Base-by-base conservation (phyloP, 768 basidiomycete genomes). In the Dioszegia crocea region DNA sequence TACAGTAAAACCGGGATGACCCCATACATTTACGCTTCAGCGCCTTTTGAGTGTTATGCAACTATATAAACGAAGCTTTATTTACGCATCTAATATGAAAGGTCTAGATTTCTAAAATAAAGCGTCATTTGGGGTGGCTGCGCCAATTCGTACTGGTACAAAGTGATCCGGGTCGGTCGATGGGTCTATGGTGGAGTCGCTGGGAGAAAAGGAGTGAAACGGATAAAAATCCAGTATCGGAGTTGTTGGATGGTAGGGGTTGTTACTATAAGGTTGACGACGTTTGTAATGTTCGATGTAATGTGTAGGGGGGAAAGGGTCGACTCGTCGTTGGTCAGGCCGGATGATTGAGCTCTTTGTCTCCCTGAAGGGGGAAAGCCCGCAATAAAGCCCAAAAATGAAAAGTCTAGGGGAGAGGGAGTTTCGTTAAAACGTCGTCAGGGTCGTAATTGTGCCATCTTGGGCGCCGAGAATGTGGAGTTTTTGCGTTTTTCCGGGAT, bases 401-500 rank as follows among this genome's bases (percentile, higher is more conserved):
- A 2, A 17, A 5, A 30, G 26, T 46, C 26, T 46, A 33, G 33
- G 6, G 33, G 44, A 10, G 33, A 14, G 33, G 33, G 33, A 33
- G 33, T 6, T 6, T 45, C 47, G 47, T 48, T 43, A 48, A 48
- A 48, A 17, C 47, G 47, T 48, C 30, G 23, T 45, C n/a, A 45
- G 23, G 44, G 44, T 45, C 44, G 44, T 45, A 6, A 14, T 33
- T 6, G 33, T 33, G 33, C 33, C 33, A 33, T 33, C 33, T 33
- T n/a, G 33, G 33, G 33, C 6, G 33, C 6, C 6, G 33, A 14
- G 8, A 33, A 6, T 33, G 33, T 6, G 33, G 33, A 14, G n/a
- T 43, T 43, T 9, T 9, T 9, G 33, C 14, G 33, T 33, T 33
- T 33, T 6, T 6, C 33, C 33, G 33, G 33, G 6, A 33, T 14